Conservation (phyloP, 352 stramenopile species). For the Globisporangium uncinulatum region DNA sequence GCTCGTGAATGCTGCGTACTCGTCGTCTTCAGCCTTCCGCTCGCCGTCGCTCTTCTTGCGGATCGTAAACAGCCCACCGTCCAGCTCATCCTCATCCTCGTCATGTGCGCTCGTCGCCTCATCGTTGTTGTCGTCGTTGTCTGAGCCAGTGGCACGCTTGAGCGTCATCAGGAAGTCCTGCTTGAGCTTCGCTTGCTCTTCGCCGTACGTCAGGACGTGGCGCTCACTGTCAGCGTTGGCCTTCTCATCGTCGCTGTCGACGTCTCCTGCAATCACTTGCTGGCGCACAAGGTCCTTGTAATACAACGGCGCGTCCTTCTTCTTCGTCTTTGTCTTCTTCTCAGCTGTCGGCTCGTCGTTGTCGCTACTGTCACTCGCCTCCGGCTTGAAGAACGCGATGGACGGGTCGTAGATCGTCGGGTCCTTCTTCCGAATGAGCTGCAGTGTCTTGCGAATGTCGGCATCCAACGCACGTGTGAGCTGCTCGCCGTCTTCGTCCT, state of each 20-base stretch:
- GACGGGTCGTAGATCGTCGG: conserved; percentile 90
- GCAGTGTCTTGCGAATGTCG: conserved; percentile 82
- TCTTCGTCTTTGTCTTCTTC: conserved; percentile 27
- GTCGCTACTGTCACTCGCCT: conserved; percentile 21
- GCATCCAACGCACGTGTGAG: conserved; percentile 65
- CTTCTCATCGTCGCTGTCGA: conserved; percentile 71
- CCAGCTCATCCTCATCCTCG: conserved; percentile 45
- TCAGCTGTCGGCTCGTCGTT: conserved; percentile 18
- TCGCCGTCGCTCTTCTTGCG: conserved; percentile 61
- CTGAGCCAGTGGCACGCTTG: conserved; percentile 16
- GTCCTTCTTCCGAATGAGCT: conserved; percentile 89
- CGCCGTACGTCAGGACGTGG: conserved; percentile 51
- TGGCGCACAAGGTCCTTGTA: conserved; percentile 96
- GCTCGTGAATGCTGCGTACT: conserved; percentile 50
- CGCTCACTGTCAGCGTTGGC: conserved; percentile 22
- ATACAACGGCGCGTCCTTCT: conserved; percentile 49
- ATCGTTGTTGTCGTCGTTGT: conserved; percentile 33
- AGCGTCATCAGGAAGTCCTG: conserved; percentile 59
- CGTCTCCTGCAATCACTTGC: conserved; percentile 87
- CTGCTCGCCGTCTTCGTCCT: conserved; percentile 82
- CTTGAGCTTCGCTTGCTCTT: conserved; percentile 68
- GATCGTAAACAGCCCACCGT: conserved; percentile 68
- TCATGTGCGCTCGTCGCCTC: conserved; percentile 18
- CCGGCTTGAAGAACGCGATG: conserved; percentile 85
- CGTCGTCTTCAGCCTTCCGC: conserved; percentile 59